Evolutionary conservation across 345 rosid genomes (phyloP).

Genomic region (Cardamine chenopodiifolia): DNA sequence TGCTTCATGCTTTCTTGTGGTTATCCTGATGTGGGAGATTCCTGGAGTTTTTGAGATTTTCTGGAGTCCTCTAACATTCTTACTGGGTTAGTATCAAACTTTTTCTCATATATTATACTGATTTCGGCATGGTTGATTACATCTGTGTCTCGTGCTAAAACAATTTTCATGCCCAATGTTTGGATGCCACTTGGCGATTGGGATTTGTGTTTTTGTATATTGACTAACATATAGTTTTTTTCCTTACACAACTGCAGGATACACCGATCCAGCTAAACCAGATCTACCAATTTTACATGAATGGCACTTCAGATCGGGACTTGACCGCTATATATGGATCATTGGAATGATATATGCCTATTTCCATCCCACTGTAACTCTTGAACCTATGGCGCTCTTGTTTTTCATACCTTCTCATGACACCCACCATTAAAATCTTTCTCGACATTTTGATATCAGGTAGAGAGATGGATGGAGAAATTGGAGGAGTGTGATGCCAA

Average conservation of each 20-base stretch:
- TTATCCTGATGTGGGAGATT: slow-evolving; percentile 89
- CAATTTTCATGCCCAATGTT: background rate
- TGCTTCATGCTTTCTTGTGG: slow-evolving; percentile 81
- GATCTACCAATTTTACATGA: slow-evolving; percentile 80
- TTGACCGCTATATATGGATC: slow-evolving; percentile 98
- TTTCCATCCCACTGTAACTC: slow-evolving; percentile 86
- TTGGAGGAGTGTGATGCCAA: slow-evolving; percentile 88
- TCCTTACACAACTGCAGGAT: slow-evolving; percentile 54
- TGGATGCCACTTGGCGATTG: background rate
- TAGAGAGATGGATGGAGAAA: slow-evolving; percentile 98
- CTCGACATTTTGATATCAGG: slow-evolving; percentile 51
- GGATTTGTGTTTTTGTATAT: background rate
- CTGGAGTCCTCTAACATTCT: slow-evolving; percentile 81
- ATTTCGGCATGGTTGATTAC: background rate
- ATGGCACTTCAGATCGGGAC: slow-evolving; percentile 99
- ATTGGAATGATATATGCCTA: slow-evolving; percentile 97
- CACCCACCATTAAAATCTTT: slow-evolving; percentile 15
- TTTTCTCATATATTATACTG: slow-evolving; percentile 16
- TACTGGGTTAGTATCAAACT: slow-evolving; percentile 63
- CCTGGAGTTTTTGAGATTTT: slow-evolving; percentile 86
- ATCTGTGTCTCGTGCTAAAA: background rate
- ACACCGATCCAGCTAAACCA: slow-evolving; percentile 92
- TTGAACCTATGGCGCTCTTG: slow-evolving; percentile 11
- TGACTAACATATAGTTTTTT: slow-evolving; percentile 6
- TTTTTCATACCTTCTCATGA: slow-evolving; percentile 14